These are phyloP conservation scores for Knoxdaviesia capensis DNA, from an alignment of 2,329 filamentous ascomycete genomes.

Conservation along the genomic window DNA sequence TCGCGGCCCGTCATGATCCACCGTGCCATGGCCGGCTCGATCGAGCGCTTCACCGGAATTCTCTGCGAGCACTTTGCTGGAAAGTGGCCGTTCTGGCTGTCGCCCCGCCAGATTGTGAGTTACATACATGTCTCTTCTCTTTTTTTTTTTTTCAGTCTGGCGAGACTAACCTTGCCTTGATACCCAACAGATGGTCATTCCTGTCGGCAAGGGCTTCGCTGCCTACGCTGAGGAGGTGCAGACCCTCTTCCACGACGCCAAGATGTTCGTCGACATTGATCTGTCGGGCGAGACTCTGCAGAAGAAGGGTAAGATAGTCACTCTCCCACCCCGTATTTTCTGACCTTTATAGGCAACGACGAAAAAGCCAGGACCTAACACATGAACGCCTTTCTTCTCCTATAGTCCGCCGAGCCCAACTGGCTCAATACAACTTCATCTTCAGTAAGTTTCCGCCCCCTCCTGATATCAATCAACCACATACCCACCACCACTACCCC, in stretches of 20 bases:
- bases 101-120: constrained; percentile 50
- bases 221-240: constrained; percentile 62
- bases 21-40: constrained; percentile 57
- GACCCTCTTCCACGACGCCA: constrained; percentile 42
- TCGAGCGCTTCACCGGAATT: constrained; percentile 46
- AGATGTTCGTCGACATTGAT: constrained; percentile 44
- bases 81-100: constrained; percentile 82
- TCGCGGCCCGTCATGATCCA: constrained; percentile 75
- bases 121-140: neutral
- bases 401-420: constrained; percentile 52
- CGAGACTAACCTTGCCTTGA: constrained; percentile 10
- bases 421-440: constrained; percentile 70
- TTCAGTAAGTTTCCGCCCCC: constrained; percentile 30
- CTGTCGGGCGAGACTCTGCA: constrained; percentile 54
- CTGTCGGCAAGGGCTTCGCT: constrained; percentile 50
- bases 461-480: too few relatives aligned
- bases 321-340: too few relatives aligned
- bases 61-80: constrained; percentile 69
- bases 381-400: too few relatives aligned
- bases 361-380: too few relatives aligned
- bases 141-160: neutral
- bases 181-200: constrained; percentile 32
- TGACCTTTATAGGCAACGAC: too few relatives aligned
- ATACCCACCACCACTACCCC: neutral
- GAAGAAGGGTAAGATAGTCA: constrained; percentile 37